Evolutionary conservation across 2,329 filamentous ascomycete genomes (phyloP).

Genomic region (Didymella segeticola): DNA sequence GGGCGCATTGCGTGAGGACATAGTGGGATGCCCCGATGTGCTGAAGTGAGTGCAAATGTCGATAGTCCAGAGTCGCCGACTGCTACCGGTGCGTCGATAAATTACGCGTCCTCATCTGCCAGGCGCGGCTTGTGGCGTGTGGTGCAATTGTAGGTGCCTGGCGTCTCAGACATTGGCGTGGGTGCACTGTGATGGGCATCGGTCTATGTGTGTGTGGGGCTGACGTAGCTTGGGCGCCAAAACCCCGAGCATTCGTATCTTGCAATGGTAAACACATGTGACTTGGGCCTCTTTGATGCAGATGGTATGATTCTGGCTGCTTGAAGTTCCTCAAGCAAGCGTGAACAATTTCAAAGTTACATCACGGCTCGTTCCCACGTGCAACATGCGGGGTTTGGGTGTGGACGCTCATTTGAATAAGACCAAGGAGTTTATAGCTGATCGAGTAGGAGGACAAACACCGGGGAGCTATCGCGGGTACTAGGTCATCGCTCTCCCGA

Average conservation of each 20-base stretch:
- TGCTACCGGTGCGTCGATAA: constrained; percentile 31
- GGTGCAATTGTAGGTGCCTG: constrained; percentile 25
- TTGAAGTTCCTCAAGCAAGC: no score
- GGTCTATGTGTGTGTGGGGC: constrained; percentile 40
- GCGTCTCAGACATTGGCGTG: constrained; percentile 2
- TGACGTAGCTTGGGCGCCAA: constrained; percentile 24
- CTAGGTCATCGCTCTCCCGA: constrained; percentile 46
- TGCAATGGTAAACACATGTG: not conserved
- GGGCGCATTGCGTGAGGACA: constrained; percentile 56
- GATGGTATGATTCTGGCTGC: not conserved
- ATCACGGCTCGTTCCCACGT: constrained; percentile 35
- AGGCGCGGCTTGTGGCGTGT: no score
- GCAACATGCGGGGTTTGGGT: constrained; percentile 16
- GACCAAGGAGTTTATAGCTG: not conserved
- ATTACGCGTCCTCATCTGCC: constrained; percentile 41
- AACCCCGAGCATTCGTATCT: not conserved
- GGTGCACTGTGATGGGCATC: constrained; percentile 34
- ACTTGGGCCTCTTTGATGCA: not conserved
- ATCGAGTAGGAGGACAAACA: not conserved
- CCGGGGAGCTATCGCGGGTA: constrained; percentile 14
- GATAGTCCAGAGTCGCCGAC: not conserved
- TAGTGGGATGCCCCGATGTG: constrained; percentile 6
- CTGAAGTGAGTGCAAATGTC: no score
- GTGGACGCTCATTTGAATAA: constrained; percentile 1
- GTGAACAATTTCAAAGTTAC: no score